Evolutionary conservation across 768 basidiomycete genomes (phyloP), one percentile per base, ranked within the genome.

Genomic region (Chalciporus piperatus): DNA sequence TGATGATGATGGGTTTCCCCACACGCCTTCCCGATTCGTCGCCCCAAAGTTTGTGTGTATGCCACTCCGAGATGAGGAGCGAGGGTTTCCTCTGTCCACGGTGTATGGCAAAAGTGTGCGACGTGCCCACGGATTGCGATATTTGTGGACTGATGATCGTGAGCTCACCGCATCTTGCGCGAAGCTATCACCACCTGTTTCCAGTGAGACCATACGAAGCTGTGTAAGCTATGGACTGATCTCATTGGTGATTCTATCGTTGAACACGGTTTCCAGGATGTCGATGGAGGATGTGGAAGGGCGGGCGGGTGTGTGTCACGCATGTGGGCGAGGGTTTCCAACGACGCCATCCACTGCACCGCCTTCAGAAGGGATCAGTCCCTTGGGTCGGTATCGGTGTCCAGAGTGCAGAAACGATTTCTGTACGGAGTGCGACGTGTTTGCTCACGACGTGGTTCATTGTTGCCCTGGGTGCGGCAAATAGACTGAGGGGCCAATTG

Each of bases 1-100:
- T 99, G 47, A 97, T 99, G 89, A 89, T 97, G 81, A 98, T 99
- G 92, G 97, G 97, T 9, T 99, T 99, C 70, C 97, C 97, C 2
- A 92, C 89, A 14, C 84, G 94, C 16, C 76, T 97, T 6, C 91
- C 95, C 0, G 87, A 90, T 59, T 83, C 83, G 10, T 89, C 87
- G 4, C 85, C 85, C 30, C 85, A 86, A 8, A 87, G 87, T 48
- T 75, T 98, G 17, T 99, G 97, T 63, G 91, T 85, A 7, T 99
- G 97, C 64, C 97, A 99, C 68, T 90, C 90, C 13, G 83, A 92
- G 58, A 76, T 99, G 70, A 92, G 90, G 70, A 87, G 85, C 67
- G 88, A 91, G 55, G 97, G 96, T 4, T 99, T 95, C 70, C 77
- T 96, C 16, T 99, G 97, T 68, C 97, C 97, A 4, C 80, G 97